Evolutionary conservation across 345 rosid species (phyloP), one percentile per base, ranked within the genome.

Genomic region (Dovyalis caffra): DNA sequence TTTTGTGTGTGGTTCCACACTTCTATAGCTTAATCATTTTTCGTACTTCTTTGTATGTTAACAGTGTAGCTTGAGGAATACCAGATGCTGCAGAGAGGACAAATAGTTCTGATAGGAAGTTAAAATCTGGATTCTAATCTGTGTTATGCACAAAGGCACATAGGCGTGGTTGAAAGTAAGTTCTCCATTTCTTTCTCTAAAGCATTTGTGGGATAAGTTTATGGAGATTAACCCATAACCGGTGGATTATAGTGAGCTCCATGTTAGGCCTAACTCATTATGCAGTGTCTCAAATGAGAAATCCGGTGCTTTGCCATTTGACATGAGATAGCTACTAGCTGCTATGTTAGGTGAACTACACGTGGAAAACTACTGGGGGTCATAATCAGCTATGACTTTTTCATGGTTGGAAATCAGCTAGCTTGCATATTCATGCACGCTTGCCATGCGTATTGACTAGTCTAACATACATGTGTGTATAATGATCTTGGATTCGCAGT

Each of bases 311-410:
- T 74, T 79, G 68, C 71, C 85, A 82, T 86, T 84, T 83, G 87
- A 86, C 86, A 79, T 81, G 76, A 43, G 88, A 80, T 83, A 73
- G 77, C 74, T 57, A 76, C 84, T 64, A 72, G 75, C 63, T 82
- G 21, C 51, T 75, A 72, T 81, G 85, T 85, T 91, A 86, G 93
- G 91, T 88, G 89, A 89, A 75, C 89, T 84, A 77, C 91, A 91
- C 91, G 93, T 89, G 91, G 91, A 90, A 88, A 90, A 85, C 83
- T 77, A 84, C 84, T 33, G 47, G 70, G 62, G 64, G 85, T 88
- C 90, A 35, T 76, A 63, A 64, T 90, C 92, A 70, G 3, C 28
- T 8, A 5, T 76, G 84, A 79, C 86, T 73, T 81, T 80, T 76
- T 34, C 61, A 8, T 47, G 37, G 72, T 69, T 78, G 77, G 76